A percentile compares a stretch with the other conserved stretches of the same genome.
Conservation (phyloP, 192 early-diverging fungal species). For the Umbelopsis sp. region DNA sequence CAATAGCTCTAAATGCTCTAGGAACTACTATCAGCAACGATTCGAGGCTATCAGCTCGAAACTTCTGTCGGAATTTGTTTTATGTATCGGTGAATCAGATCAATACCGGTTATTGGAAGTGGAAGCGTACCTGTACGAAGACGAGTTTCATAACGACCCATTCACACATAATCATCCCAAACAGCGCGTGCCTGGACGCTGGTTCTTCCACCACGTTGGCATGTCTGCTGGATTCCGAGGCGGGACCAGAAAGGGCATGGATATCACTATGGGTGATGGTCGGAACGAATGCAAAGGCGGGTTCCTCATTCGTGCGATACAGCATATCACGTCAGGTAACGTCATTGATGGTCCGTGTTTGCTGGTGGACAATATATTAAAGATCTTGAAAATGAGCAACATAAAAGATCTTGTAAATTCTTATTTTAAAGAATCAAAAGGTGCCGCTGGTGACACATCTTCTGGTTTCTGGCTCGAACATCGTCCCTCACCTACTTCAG, state of each 20-base stretch:
- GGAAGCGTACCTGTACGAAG: constrained; percentile 32
- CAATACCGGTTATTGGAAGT: constrained; percentile 32
- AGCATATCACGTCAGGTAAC: background rate
- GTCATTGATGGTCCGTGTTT: constrained; percentile 34
- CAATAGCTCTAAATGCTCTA: background rate
- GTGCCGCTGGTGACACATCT: background rate
- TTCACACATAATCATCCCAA: constrained; percentile 28
- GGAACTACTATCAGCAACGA: constrained; percentile 13
- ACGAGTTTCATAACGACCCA: constrained; percentile 29
- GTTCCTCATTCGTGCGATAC: constrained; percentile 31
- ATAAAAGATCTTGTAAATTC: constrained; percentile 22
- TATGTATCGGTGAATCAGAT: constrained; percentile 13
- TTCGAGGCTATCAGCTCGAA: constrained; percentile 13
- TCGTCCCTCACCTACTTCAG: constrained; percentile 3
- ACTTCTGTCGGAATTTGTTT: constrained; percentile 23
- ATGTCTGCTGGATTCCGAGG: constrained; percentile 30
- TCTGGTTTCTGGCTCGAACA: constrained; percentile 3
- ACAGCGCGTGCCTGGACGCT: constrained; percentile 22
- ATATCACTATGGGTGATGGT: constrained; percentile 26
- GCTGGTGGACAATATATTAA: constrained; percentile 26
- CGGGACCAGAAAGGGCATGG: constrained; percentile 38
- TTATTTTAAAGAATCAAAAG: background rate
- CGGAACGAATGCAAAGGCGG: constrained; percentile 28
- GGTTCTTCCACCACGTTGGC: constrained; percentile 38
- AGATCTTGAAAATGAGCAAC: background rate